Evolutionary conservation across 176 grass and related monocot genomes (phyloP), one percentile per base, ranked within the genome.

Genomic region (Bonia amplexicaulis): DNA sequence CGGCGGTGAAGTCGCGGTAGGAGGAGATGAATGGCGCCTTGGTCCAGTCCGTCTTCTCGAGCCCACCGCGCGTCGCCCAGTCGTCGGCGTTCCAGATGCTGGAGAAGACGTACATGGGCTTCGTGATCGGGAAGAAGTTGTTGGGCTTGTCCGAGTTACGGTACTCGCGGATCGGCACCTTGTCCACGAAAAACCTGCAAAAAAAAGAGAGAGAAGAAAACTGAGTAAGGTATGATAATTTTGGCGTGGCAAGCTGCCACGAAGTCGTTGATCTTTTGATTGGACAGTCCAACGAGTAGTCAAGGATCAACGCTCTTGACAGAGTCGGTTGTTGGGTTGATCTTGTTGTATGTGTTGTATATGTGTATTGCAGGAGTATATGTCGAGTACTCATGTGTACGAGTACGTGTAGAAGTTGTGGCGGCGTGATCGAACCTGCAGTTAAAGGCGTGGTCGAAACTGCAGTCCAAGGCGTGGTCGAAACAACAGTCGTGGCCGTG

Each of bases 41-140:
- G 42, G 73, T 72, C 96, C 96, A 99, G 90, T 99, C 86, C 25
- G 96, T 99, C 93, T 94, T 99, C 78, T 99, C 96, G 4, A 99
- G 88, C 0, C 96, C 96, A 1, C 96, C 96, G 37, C 93, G 85
- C 52, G 96, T 99, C 8, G 93, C 93, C 96, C 96, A 99, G 81
- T 99, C 96, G 71, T 99, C 96, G 40, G 93, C 96, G 77, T 99
- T 95, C 96, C 96, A 99, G 87, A 99, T 99, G 90, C 96, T 99
- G 16, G 96, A 99, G 89, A 99, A 92, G 52, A 99, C 80, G 90
- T 99, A 99, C 96, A 99, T 99, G 0, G 96, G 91, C 82, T 99
- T 99, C 62, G 74, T 2, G 12, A 57, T 76, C 4, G 96, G 96
- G 88, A 99, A 99, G 88, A 92, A 99, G 25, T 17, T 85, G 84